Evolutionary conservation across 768 basidiomycete species (phyloP), one percentile per base, ranked within the genome.

Genomic region (Auricularia cornea): DNA sequence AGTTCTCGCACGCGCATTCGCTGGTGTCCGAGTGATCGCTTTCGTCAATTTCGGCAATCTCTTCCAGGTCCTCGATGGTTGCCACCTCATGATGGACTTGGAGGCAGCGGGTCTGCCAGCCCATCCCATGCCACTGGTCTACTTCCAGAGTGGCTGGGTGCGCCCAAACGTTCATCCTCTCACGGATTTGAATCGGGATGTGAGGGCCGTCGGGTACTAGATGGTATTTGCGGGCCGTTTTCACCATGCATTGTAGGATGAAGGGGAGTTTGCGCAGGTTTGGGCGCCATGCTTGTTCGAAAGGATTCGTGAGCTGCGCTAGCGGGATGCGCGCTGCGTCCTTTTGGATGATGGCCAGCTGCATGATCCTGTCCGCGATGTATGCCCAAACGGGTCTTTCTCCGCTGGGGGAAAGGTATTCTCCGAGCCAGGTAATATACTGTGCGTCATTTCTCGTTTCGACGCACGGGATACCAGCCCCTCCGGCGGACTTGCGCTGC

Each of bases 401-500:
- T 12, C 32, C 60, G 20, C 20, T 20, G 1, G 6, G 12, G 6
- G 20, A 16, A 1, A 59, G 32, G 2, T 26, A 68, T 18, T 18
- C 26, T 12, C 30, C 23, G 2, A 68, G 23, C 68, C 67, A 68
- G 0, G 63, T 67, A 0, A 66, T 3, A 1, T 62, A 59, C 0
- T 69, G 68, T 0, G 68, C 70, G 48, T 68, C 64, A 31, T 68
- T 66, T 57, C 67, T 28, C n/a, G n/a, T 31, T 63, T 23, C 3
- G n/a, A 3, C 18, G 44, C 44, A 23, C 18, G 18, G n/a, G 18
- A 48, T 16, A 48, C 18, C 18, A 4, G 18, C 4, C 18, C 44
- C 44, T 16, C 44, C 44, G 44, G 5, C 3, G 3, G 14, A 16
- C 18, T 20, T 48, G 18, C 3, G 5, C 44, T 8, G 5, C n/a